phyloP scores from a whole-genome alignment of 139 green algal species.

The Chlamydomonas sp. region DNA sequence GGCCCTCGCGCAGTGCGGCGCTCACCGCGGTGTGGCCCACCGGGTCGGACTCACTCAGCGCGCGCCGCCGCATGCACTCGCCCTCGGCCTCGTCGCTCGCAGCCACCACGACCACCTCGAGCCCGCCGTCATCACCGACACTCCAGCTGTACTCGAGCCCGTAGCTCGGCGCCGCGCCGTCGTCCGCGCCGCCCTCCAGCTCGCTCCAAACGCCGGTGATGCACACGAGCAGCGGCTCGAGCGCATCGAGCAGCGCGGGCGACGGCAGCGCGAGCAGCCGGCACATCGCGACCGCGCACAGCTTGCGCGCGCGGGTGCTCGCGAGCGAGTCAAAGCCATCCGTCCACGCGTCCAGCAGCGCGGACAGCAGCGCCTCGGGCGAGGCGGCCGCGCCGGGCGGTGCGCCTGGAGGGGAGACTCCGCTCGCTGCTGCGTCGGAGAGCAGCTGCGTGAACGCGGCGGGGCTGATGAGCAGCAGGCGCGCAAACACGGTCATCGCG shows the following conservation, averaged over 20 bases:
- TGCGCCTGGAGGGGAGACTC: too few relatives aligned
- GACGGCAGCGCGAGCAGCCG: background rate
- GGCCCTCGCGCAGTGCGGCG: background rate
- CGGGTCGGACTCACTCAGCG: slow-evolving; percentile 1
- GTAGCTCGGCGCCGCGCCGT: background rate
- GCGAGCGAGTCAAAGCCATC: slow-evolving; percentile 7
- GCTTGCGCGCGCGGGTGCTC: slow-evolving; percentile 3
- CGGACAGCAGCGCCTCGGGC: background rate
- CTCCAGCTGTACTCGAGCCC: slow-evolving; percentile 2
- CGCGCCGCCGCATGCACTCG: background rate
- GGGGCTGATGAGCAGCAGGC: slow-evolving; percentile 50
- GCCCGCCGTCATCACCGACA: background rate
- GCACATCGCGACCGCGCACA: background rate
- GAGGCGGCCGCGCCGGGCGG: background rate
- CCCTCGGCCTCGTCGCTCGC: background rate
- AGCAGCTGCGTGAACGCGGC: background rate
- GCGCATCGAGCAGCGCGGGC: background rate
- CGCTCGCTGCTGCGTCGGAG: background rate
- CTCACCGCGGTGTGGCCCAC: background rate
- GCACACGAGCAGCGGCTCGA: background rate
- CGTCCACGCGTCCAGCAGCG: background rate
- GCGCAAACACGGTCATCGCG: slow-evolving; percentile 42
- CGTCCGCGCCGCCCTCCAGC: background rate
- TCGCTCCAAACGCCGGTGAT: slow-evolving; percentile 7
- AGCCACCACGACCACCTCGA: background rate